Evolutionary conservation across 306 rosid species (phyloP), one percentile per base, ranked within the genome.

Genomic region (Echinosophora koreensis): DNA sequence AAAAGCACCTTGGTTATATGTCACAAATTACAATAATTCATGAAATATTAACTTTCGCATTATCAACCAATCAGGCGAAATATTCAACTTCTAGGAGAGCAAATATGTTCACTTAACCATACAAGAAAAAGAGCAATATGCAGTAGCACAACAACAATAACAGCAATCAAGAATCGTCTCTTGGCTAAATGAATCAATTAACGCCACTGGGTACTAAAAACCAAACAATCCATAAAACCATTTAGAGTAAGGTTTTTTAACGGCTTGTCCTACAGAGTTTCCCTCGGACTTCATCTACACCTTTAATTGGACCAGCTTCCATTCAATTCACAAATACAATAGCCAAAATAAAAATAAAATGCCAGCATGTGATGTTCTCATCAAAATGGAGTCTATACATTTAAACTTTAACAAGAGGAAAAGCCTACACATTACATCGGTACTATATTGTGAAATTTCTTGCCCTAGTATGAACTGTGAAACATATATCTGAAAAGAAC

Each of bases 321-420:
- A 62, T 62, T 35, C 16, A 5, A 62, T n/a, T 46, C 66, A 22
- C 54, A 22, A 28, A 77, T 46, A 57, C 22, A 38, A 15, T n/a
- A 37, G 3, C 67, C 22, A 39, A 14, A 66, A 59, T 54, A 64
- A 28, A 16, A 52, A 64, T 17, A 54, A 42, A n/a, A 35, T 47
- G 4, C 12, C 1, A 49, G 58, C 38, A 69, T 5, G 1, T 35
- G 17, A 73, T 55, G 10, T 8, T 15, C 18, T 77, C 27, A 28
- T 18, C 52, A 73, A 74, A 54, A 56, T 56, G 66, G 59, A 10
- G 62, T 15, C 41, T 46, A 34, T 1, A 58, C 38, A 51, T 41
- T 18, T 11, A 34, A 70, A 84, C 30, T 63, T 57, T 41, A 76
- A 42, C 41, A 44, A 62, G 17, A 75, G 28, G 18, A 64, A 57